Percentiles rank a stretch among this genome's conserved stretches.
These are phyloP conservation scores for Plasmodium vivax DNA, from an alignment of 169 alveolate species.

Conservation along the genomic window DNA sequence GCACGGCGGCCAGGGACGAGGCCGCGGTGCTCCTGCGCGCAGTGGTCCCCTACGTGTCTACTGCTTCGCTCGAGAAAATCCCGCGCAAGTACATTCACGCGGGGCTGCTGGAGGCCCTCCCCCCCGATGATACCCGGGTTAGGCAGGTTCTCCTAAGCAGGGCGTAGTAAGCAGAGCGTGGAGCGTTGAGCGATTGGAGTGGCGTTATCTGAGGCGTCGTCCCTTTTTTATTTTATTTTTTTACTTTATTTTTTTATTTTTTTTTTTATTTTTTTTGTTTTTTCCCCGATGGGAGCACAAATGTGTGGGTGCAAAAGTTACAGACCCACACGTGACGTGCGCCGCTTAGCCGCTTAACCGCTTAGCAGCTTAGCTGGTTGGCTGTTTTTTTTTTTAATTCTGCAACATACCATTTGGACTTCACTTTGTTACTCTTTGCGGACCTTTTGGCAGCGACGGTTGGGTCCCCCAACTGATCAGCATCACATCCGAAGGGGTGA, in stretches of 20 bases:
- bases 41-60: slow-evolving; percentile 16
- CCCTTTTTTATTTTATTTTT: neutral
- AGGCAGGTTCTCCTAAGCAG: slow-evolving; percentile 23
- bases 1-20: slow-evolving; percentile 18
- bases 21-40: slow-evolving; percentile 1
- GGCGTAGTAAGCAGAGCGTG: too few relatives aligned
- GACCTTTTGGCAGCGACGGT: too few relatives aligned
- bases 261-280: too few relatives aligned
- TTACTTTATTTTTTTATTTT: too few relatives aligned
- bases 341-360: too few relatives aligned
- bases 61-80: slow-evolving; percentile 14
- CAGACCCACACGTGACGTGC: neutral
- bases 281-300: neutral
- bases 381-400: neutral
- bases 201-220: neutral
- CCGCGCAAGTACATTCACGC: slow-evolving; percentile 41
- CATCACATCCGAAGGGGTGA: neutral
- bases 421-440: neutral
- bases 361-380: too few relatives aligned
- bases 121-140: slow-evolving; percentile 10
- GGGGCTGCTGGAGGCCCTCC: slow-evolving; percentile 11
- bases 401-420: neutral
- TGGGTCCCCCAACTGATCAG: too few relatives aligned
- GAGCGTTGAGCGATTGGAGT: neutral
- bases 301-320: neutral